These are phyloP conservation scores for Pyracantha coccinea DNA, from an alignment of 331 rosid species.

Conservation along the genomic window DNA sequence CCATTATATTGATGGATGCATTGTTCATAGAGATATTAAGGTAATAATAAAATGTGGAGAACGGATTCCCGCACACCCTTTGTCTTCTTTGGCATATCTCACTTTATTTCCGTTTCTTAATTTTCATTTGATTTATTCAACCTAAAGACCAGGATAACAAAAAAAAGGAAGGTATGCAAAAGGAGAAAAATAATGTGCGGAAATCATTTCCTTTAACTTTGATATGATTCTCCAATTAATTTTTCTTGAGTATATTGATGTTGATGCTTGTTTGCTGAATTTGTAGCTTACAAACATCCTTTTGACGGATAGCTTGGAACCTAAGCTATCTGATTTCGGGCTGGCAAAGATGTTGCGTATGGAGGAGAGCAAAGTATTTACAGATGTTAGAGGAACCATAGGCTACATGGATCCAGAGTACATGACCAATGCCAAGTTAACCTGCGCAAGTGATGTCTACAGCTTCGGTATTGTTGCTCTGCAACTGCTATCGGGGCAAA, in stretches of 20 bases:
- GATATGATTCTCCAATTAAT: not conserved
- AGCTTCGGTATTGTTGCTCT: conserved; percentile 79
- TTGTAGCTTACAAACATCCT: conserved; percentile 78
- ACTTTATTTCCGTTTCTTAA: no score
- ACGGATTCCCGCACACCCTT: no score
- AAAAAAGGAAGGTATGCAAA: no score
- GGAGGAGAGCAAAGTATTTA: conserved; percentile 75
- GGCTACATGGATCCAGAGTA: conserved; percentile 98
- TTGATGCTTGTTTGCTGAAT: not conserved
- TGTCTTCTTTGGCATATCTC: no score
- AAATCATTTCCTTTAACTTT: no score
- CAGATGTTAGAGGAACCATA: conserved; percentile 82
- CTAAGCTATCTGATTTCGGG: conserved; percentile 86
- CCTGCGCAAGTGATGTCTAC: conserved; percentile 75
- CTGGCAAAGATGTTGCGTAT: conserved; percentile 66
- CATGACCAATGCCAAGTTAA: conserved; percentile 79
- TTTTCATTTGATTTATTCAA: no score
- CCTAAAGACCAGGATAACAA: no score
- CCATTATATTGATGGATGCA: conserved; percentile 65
- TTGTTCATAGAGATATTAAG: conserved; percentile 93
- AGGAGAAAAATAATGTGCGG: no score
- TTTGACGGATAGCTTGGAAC: conserved; percentile 50
- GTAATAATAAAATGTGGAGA: conserved; percentile 13
- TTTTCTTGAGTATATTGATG: not conserved
- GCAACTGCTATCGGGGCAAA: conserved; percentile 80